Evolutionary conservation across 768 basidiomycete species (phyloP).

Genomic region (Lepiota venenata): DNA sequence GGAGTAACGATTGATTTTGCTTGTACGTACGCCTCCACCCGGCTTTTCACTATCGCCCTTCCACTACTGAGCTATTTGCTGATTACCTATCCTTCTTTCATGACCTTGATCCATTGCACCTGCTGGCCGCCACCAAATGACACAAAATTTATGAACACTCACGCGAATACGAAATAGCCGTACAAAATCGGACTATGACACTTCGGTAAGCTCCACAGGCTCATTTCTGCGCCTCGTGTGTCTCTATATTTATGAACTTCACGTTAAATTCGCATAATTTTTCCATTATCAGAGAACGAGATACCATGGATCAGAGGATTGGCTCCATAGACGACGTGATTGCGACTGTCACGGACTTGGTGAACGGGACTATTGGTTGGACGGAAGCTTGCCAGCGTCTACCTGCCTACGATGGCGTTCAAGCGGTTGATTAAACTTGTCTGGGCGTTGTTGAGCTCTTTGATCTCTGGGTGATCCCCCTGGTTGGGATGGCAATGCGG

Average conservation of each 20-base stretch:
- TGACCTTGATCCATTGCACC: background rate
- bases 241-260: conserved; percentile 8
- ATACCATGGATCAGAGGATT: conserved; percentile 91
- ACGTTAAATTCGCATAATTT: conserved; percentile 3
- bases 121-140: background rate
- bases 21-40: conserved; percentile 30
- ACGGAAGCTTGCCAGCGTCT: conserved; percentile 64
- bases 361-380: conserved; percentile 77
- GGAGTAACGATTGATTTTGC: conserved; percentile 97
- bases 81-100: background rate
- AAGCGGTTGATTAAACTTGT: conserved; percentile 61
- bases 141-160: background rate
- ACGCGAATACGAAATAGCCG: conserved; percentile 46
- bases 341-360: conserved; percentile 72
- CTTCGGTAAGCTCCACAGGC: conserved; percentile 60
- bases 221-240: conserved; percentile 9
- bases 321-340: conserved; percentile 90
- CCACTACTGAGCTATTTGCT: background rate
- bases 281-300: conserved; percentile 68
- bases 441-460: background rate
- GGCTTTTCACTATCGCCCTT: conserved; percentile 1
- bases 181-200: conserved; percentile 92
- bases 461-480: too few species aligned
- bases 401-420: conserved; percentile 83
- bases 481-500: too few species aligned